Conservation (phyloP, 371 early-diverging fungal genomes). For the Mortierella sp. region DNA sequence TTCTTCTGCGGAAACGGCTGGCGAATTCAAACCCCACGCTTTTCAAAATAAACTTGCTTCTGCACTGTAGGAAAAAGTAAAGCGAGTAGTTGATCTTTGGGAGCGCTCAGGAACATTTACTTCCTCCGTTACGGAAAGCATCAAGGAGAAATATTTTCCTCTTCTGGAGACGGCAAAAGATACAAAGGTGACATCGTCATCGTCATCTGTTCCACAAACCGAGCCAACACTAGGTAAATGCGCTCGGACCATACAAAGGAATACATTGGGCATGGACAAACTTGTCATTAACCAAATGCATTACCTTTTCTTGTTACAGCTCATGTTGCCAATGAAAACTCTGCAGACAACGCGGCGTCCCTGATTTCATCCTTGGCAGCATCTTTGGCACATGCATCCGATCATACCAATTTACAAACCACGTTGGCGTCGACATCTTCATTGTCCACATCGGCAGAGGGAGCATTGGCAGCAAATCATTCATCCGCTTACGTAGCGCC, state of each 20-base stretch:
- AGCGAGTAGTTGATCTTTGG: slow-evolving; percentile 72
- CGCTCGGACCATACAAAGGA: not conserved
- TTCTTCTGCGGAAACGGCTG: not conserved
- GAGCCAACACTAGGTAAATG: slow-evolving; percentile 11
- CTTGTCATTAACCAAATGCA: not conserved
- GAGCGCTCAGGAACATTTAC: slow-evolving; percentile 63
- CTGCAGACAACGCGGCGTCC: slow-evolving; percentile 24
- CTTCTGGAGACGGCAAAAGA: slow-evolving; percentile 37
- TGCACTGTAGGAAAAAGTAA: slow-evolving; percentile 67
- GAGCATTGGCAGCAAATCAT: not conserved
- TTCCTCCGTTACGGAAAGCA: slow-evolving; percentile 53
- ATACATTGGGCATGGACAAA: not conserved
- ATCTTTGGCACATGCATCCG: slow-evolving; percentile 29
- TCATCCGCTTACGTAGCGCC: not conserved
- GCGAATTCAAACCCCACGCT: not conserved
- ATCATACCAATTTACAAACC: slow-evolving; percentile 15
- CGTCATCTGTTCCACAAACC: not conserved
- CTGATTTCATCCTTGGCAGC: slow-evolving; percentile 40
- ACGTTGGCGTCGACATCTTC: slow-evolving; percentile 3
- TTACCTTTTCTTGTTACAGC: slow-evolving; percentile 1
- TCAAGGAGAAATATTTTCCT: slow-evolving; percentile 53
- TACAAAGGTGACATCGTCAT: slow-evolving; percentile 5
- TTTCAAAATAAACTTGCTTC: slow-evolving; percentile 7
- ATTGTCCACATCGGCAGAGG: slow-evolving; percentile 9
- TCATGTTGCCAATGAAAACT: not conserved